phyloP scores from a whole-genome alignment of 352 stramenopile genomes.

The Phytophthora pistaciae region DNA sequence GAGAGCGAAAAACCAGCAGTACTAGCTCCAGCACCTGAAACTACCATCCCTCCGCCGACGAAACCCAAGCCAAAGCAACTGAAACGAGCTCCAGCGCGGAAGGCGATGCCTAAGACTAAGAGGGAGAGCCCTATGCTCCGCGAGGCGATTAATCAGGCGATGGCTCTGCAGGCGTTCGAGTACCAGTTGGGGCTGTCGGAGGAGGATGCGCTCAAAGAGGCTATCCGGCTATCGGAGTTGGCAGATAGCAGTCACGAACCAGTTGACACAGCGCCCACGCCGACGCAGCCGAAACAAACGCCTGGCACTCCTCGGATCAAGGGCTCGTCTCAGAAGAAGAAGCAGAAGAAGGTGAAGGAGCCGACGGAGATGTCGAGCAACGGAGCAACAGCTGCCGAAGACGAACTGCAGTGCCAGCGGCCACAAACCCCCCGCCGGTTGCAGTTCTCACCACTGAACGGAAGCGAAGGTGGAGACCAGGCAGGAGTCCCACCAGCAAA shows the following conservation, averaged over 20 bases:
- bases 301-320: constrained; percentile 21
- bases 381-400: constrained; percentile 3
- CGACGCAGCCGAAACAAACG: constrained; percentile 22
- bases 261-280: constrained; percentile 7
- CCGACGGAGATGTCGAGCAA: constrained; percentile 5
- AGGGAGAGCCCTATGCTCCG: constrained; percentile 7
- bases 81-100: constrained; percentile 15
- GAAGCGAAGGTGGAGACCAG: constrained; percentile 16
- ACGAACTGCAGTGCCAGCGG: constrained; percentile 11
- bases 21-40: neutral
- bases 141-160: constrained; percentile 35
- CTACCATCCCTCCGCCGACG: neutral
- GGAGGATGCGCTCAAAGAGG: constrained; percentile 41
- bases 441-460: constrained; percentile 30
- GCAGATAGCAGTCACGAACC: constrained; percentile 4
- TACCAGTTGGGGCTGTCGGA: constrained; percentile 47
- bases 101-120: constrained; percentile 7
- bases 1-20: neutral
- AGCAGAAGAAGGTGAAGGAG: constrained; percentile 20
- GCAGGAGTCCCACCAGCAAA: constrained; percentile 5
- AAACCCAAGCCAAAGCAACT: constrained; percentile 16
- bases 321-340: constrained; percentile 16
- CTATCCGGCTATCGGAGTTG: constrained; percentile 41
- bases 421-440: constrained; percentile 32
- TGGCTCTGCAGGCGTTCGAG: constrained; percentile 35